Evolutionary conservation across 2,329 filamentous ascomycete species (phyloP).

Genomic region (Fusarium aywerte): DNA sequence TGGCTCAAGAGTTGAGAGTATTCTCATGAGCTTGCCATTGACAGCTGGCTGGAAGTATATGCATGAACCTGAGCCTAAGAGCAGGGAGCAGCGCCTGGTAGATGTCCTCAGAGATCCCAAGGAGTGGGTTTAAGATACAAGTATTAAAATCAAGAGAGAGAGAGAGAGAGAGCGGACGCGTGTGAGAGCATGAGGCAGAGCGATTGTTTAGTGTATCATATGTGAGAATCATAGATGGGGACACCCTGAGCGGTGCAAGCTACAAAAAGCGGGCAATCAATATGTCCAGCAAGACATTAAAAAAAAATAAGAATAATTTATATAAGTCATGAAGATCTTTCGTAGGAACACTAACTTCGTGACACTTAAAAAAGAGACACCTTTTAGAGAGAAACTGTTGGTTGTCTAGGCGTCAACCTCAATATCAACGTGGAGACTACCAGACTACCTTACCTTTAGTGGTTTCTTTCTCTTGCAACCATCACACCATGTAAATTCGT

Average conservation of each 20-base stretch:
- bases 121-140: constrained; percentile 68
- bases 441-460: too few relatives aligned
- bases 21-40: constrained; percentile 94
- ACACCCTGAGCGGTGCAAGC: constrained; percentile 29
- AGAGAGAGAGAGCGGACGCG: constrained; percentile 8
- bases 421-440: constrained; percentile 12
- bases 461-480: constrained; percentile 3
- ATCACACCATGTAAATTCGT: constrained; percentile 14
- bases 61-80: constrained; percentile 82
- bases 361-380: neutral
- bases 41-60: constrained; percentile 97
- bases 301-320: constrained; percentile 20
- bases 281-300: neutral
- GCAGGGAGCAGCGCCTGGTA: constrained; percentile 81
- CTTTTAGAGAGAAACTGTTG: neutral
- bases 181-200: constrained; percentile 17
- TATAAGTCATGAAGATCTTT: neutral
- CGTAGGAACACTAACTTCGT: neutral
- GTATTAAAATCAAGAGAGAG: too few relatives aligned
- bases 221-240: constrained; percentile 36
- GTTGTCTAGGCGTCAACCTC: neutral
- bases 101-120: constrained; percentile 74
- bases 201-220: constrained; percentile 42
- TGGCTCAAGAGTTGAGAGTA: constrained; percentile 91
- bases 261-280: constrained; percentile 12